Evolutionary conservation across 345 rosid species (phyloP), one percentile per base, ranked within the genome.

Genomic region (Bruguiera parviflora): DNA sequence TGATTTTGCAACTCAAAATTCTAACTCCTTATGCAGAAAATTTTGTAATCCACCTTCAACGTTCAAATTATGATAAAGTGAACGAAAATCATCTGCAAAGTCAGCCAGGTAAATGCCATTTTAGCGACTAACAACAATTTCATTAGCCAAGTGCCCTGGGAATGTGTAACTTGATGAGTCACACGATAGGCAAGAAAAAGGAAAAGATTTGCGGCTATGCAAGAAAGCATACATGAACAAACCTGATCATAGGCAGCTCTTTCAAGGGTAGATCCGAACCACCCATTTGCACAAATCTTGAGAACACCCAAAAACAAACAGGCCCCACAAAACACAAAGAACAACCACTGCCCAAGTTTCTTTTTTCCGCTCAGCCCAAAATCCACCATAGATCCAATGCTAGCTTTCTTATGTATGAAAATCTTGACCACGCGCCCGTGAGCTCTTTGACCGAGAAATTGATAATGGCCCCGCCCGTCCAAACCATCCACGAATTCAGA

Each of bases 221-320:
- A 43, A 43, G 49, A 43, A 39, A 7, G 24, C 49, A 9, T 25
- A 39, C 13, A 61, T 53, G 61, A 61, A 67, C 65, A 18, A 55
- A 87, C 96, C 96, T 81, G 87, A 68, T 75, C 47, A 8, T 80
- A 82, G 58, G 86, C 68, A 16, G 85, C 81, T 31, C 75, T 81
- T 59, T 94, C 97, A 61, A 89, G 85, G 67, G 87, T 80, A 70
- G 97, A 89, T 84, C 97, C 91, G 76, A 95, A 82, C 97, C 95
- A 89, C 9, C 97, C 97, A 75, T 80, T 79, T 28, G 89, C 90
- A 79, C 96, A 89, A 77, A 95, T 84, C 93, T 84, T 95, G 27
- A 89, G 71, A 80, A 92, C 87, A 58, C 97, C 96, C 79, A 89
- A 63, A 80, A 92, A 92, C 82, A 95, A 86, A 77, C 93, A 95